Base-by-base conservation (phyloP, 257 asterid species). In the Gynochthodes officinalis region DNA sequence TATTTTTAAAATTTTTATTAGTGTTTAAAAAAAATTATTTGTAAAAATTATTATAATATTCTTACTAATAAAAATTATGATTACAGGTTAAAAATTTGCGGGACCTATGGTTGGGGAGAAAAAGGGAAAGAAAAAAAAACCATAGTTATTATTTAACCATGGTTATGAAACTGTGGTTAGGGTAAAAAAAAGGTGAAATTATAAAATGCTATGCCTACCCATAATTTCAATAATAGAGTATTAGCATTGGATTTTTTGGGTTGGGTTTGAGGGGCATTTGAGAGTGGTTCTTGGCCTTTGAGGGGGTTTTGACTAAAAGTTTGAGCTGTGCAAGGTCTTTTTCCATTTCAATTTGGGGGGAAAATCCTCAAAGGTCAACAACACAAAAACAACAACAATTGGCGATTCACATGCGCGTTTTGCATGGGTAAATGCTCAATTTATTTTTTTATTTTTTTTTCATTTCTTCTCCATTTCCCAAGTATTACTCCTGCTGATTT, bases 291-390 rank as follows among this genome's bases (percentile, higher is more conserved):
- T 39, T 77, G 61, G 73, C 73, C 64, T 78, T 32, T 37, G 50
- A 74, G 76, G 82, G 68, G 84, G 65, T 76, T 84, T 84, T 77
- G 75, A 72, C 85, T 54, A 77, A 79, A 69, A 70, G 13, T 55
- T 78, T 71, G 64, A 79, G 61, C 64, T 69, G 63, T 77, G 44
- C 77, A 73, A 62, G 61, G 67, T 61, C 75, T 7, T 35, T 81
- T 80, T 76, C 67, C 73, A 78, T 65, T 70, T 70, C 78, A 75
- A 64, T 75, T 84, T 78, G 86, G 86, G 62, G 86, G 85, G 77
- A 80, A 77, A 80, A 73, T 35, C 49, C 18, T 32, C 54, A 44
- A 64, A 69, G 70, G 61, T 70, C 74, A 71, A 73, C 71, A 73
- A 53, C 71, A 54, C 25, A 80, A 70, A 60, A 71, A 62, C 42